A percentile compares a stretch with the other conserved stretches of the same genome.
Conservation (phyloP, 495 filamentous ascomycete genomes). For the Aspergillus conjunctus region DNA sequence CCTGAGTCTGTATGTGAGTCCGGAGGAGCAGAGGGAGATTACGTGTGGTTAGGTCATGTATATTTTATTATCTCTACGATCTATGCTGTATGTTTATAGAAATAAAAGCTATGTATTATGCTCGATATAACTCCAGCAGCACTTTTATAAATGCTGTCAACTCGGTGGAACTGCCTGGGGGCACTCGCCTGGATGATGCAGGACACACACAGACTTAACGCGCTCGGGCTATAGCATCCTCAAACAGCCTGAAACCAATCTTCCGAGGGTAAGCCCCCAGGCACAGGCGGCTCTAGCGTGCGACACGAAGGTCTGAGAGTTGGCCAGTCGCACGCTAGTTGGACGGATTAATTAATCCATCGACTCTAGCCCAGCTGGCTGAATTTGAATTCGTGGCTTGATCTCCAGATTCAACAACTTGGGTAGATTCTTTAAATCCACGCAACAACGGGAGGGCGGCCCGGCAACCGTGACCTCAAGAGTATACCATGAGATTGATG, state of each 20-base stretch:
- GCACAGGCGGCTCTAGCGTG: not conserved
- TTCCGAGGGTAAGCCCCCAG: not conserved
- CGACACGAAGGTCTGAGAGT: not conserved
- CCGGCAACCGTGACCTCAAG: not conserved
- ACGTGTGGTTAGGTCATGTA: slow-evolving; percentile 2
- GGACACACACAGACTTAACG: no score
- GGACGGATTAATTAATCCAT: slow-evolving; percentile 3
- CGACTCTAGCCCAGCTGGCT: not conserved
- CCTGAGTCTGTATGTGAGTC: slow-evolving; percentile 33
- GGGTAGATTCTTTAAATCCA: not conserved
- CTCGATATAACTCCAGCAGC: no score
- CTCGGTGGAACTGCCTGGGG: no score
- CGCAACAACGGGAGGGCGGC: not conserved
- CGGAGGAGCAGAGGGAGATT: slow-evolving; percentile 23
- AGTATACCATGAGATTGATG: not conserved
- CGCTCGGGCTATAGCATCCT: no score
- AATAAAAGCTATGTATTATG: no score
- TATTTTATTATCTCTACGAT: not conserved
- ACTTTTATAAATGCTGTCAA: no score
- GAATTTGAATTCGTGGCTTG: not conserved
- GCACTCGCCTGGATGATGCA: no score
- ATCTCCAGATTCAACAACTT: not conserved
- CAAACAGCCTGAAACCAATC: not conserved
- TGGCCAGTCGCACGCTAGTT: not conserved
- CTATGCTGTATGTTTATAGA: not conserved